Evolutionary conservation across 2,329 filamentous ascomycete species (phyloP).

Genomic region (Verticillium zaregamsianum): DNA sequence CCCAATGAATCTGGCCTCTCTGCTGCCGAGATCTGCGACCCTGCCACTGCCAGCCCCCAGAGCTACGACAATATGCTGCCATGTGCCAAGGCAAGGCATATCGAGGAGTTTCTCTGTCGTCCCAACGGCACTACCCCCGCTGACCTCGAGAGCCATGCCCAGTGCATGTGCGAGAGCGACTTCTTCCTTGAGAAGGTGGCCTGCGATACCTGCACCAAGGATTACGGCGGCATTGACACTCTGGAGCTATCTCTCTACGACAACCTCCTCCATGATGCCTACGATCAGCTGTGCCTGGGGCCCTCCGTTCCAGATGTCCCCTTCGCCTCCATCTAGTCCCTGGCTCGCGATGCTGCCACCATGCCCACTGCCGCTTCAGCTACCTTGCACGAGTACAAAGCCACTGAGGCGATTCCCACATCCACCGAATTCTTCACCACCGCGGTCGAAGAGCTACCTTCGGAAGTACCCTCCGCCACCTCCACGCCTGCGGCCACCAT

Average conservation of each 20-base stretch:
- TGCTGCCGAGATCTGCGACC: not conserved
- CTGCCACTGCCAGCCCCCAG: not conserved
- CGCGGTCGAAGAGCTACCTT: not conserved
- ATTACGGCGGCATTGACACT: slow-evolving; percentile 34
- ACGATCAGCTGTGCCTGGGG: slow-evolving; percentile 25
- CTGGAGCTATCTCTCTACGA: slow-evolving; percentile 27
- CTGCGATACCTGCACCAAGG: slow-evolving; percentile 35
- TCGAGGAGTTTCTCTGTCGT: slow-evolving; percentile 23
- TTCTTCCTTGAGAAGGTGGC: slow-evolving; percentile 38
- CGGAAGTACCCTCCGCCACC: not conserved
- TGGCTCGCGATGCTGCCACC: slow-evolving; percentile 19
- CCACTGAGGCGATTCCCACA: not conserved
- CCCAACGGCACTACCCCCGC: slow-evolving; percentile 24
- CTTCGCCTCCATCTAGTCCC: slow-evolving; percentile 29
- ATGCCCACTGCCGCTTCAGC: slow-evolving; percentile 22
- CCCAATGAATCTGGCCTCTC: not conserved
- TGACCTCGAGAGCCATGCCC: slow-evolving; percentile 21
- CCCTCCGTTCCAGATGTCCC: slow-evolving; percentile 30
- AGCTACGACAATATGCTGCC: slow-evolving; percentile 20
- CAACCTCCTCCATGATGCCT: slow-evolving; percentile 28
- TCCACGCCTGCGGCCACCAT: not conserved
- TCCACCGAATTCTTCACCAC: not conserved
- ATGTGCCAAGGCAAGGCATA: slow-evolving; percentile 27
- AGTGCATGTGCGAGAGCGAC: slow-evolving; percentile 38
- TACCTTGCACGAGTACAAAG: not conserved